Base-by-base conservation (phyloP, 208 protist species). In the Leishmania tropica region DNA sequence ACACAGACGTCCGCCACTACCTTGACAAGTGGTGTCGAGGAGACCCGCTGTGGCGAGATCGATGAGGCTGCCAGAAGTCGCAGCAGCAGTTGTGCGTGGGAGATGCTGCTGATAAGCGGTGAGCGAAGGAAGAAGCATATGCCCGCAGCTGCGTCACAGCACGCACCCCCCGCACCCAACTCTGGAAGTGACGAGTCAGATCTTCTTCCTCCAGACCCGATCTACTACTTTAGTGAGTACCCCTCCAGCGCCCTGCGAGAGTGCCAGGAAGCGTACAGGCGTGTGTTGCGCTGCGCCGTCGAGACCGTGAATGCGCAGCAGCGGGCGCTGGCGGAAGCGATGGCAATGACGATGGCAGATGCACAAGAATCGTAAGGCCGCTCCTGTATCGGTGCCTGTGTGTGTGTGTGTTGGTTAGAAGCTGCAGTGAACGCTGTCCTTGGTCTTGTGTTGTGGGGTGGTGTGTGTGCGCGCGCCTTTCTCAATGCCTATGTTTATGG, bases 231-330 rank as follows among this genome's bases (percentile, higher is more conserved):
- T 51, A 86, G 86, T 62, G 77, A 75, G 19, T 58, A 79, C 15
- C 90, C 90, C 11, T 93, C 90, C 17, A 62, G 40, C 31, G 85
- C 81, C 28, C 75, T 97, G 79, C 83, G 85, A 1, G 85, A 86
- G 47, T 92, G 89, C 73, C 89, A 91, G 76, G 62, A 72, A 13
- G 72, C 75, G 2, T 97, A 90, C 79, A 81, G 80, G n/a, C 70
- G 58, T 0, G 94, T 90, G 42, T 15, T 97, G 72, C 56, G 75
- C 37, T 64, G 78, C 17, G 87, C 84, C 54, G 83, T 95, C 35
- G 58, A 70, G 6, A 88, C 88, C 4, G 85, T 76, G n/a, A 78
- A 86, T 19, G 88, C 88, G 17, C 94, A 97, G 85, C 72, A 90
- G 60, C 48, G 40, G 2, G 90, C 83, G 11, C 40, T 94, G 42